Evolutionary conservation across 2,329 filamentous ascomycete genomes (phyloP), one percentile per base, ranked within the genome.

Genomic region (Fusarium bulbicola): DNA sequence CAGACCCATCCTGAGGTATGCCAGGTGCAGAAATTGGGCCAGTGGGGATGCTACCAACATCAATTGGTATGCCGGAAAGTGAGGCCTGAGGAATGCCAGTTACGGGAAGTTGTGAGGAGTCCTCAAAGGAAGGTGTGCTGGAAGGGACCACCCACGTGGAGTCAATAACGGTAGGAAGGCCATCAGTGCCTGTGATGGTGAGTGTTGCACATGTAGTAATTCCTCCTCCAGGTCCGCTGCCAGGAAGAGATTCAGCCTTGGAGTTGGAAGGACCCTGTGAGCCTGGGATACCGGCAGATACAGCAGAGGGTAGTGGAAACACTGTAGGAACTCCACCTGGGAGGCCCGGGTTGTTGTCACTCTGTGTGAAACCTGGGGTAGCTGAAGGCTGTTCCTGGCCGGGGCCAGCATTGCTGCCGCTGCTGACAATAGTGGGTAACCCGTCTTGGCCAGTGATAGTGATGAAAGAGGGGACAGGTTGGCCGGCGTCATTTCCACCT

Each of bases 181-280:
- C 81, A 66, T 82, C 74, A n/a, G 77, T 42, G 7, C 81, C 81
- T 43, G 77, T 72, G 47, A 81, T 68, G 20, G 80, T 82, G 49
- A 80, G 68, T 26, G 73, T 78, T 15, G 75, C 72, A 28, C 73
- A 77, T 2, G 72, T 78, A 26, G 77, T 77, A 43, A 76, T 47
- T 26, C 62, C 72, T 37, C 47, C 45, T n/a, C 21, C 59, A 58
- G 70, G 26, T 42, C 26, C 59, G 30, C 36, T 58, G 4, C 63
- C 66, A 32, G 74, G 59, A 40, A 63, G 43, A 45, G 66, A 45
- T 43, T 24, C 53, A 32, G 59, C 52, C 30, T 68, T 64, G n/a
- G 61, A 68, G 54, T 63, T 59, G 24, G 39, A 64, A 37, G 71
- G 63, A 14, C 52, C 60, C 42, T 66, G 63, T 18, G 72, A 52